A percentile compares a stretch with the other conserved stretches of the same genome.
phyloP scores from a whole-genome alignment of 1,139 yeast genomes.

The Geotrichum cucujoidarum region DNA sequence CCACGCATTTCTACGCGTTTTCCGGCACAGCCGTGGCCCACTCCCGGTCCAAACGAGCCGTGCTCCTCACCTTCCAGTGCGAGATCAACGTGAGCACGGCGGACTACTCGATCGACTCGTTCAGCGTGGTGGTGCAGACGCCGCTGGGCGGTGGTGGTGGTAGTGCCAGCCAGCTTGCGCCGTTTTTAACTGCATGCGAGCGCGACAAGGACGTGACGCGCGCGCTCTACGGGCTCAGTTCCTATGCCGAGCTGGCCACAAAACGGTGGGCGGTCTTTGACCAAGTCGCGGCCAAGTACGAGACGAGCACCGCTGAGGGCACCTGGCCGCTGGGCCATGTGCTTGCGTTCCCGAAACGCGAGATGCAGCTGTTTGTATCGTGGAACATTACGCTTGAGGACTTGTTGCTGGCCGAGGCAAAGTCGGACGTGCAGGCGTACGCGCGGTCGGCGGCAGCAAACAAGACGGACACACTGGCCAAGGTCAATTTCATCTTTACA shows the following conservation, averaged over 20 bases:
- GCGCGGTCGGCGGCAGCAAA: slow-evolving; percentile 10
- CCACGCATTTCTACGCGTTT: slow-evolving; percentile 1
- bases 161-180: slow-evolving; percentile 21
- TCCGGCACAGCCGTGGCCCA: slow-evolving; percentile 13
- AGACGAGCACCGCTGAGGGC: slow-evolving; percentile 14
- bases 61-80: slow-evolving; percentile 22
- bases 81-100: slow-evolving; percentile 12
- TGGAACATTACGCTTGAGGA: slow-evolving; percentile 20
- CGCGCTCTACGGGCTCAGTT: slow-evolving; percentile 26
- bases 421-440: slow-evolving; percentile 14
- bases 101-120: slow-evolving; percentile 20
- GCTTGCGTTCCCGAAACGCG: slow-evolving; percentile 18
- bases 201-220: slow-evolving; percentile 21
- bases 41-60: slow-evolving; percentile 12
- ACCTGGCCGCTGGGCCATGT: slow-evolving; percentile 24
- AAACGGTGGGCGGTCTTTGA: slow-evolving; percentile 24
- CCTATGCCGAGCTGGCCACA: slow-evolving; percentile 24
- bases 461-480: slow-evolving; percentile 11
- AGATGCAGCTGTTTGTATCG: slow-evolving; percentile 17
- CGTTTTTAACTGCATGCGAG: slow-evolving; percentile 19
- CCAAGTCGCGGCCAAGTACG: slow-evolving; percentile 18
- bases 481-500: slow-evolving; percentile 19
- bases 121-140: slow-evolving; percentile 22
- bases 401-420: slow-evolving; percentile 9
- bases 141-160: too few species aligned